Evolutionary conservation across 2,329 filamentous ascomycete species (phyloP).

Genomic region (Nigrospora sphaerica): DNA sequence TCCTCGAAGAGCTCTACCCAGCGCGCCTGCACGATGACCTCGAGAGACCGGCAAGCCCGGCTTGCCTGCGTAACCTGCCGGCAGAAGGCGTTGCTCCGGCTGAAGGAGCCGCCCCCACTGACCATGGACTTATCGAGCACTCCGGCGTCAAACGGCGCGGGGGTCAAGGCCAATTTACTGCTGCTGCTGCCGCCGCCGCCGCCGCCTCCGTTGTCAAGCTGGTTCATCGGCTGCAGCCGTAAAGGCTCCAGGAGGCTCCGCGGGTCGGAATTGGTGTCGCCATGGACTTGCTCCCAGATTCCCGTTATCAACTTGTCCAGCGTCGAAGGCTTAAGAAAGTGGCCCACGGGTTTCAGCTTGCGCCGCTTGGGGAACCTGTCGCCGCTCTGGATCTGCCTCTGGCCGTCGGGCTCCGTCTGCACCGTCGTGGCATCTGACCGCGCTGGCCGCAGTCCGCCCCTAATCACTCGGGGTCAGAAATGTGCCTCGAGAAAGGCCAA

Average conservation of each 20-base stretch:
- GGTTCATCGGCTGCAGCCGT: conserved; percentile 5
- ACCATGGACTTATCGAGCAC: neutral
- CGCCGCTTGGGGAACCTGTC: conserved; percentile 13
- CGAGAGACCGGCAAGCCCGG: conserved; percentile 46
- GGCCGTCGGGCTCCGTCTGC: conserved; percentile 16
- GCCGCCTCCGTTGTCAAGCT: neutral
- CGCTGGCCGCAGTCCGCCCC: conserved; percentile 11
- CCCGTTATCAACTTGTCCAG: conserved; percentile 22
- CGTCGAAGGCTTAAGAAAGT: conserved; percentile 15
- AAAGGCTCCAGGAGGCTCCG: conserved; percentile 20
- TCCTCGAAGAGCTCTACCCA: conserved; percentile 50
- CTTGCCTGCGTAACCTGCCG: conserved; percentile 31
- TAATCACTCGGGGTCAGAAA: too few species aligned
- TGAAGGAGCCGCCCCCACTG: conserved; percentile 13
- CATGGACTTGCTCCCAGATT: conserved; percentile 26
- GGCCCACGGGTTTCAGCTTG: conserved; percentile 19
- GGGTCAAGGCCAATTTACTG: neutral
- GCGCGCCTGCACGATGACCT: conserved; percentile 50
- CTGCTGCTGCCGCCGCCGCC: conserved; percentile 22
- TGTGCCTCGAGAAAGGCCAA: too few species aligned
- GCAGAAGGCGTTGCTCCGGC: conserved; percentile 22
- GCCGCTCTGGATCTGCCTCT: conserved; percentile 15
- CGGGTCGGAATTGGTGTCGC: conserved; percentile 18
- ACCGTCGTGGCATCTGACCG: conserved; percentile 7
- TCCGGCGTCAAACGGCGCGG: too few species aligned